phyloP scores from a whole-genome alignment of 1,284 basidiomycete genomes.

The Taiwanofungus camphoratus region DNA sequence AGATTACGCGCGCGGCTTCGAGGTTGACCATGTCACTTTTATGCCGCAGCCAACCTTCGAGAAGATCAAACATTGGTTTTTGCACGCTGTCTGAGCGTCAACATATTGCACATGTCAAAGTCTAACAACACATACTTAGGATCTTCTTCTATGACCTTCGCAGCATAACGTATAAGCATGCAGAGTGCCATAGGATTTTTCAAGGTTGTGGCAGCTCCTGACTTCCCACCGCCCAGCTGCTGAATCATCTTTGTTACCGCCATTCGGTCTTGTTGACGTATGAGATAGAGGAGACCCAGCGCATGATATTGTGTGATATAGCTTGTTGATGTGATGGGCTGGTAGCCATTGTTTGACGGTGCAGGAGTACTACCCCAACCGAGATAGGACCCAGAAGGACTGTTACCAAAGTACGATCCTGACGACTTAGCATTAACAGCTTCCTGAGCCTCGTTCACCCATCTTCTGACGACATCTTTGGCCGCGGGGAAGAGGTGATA shows the following conservation, averaged over 20 bases:
- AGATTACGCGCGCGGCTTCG: conserved; percentile 96
- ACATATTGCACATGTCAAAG: background rate
- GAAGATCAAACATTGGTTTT: conserved; percentile 88
- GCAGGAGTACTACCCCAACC: conserved; percentile 61
- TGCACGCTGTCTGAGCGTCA: conserved; percentile 59
- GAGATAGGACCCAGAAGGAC: conserved; percentile 55
- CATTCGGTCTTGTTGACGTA: conserved; percentile 97
- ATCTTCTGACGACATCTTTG: conserved; percentile 93
- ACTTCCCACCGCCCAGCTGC: conserved; percentile 87
- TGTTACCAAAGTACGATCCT: conserved; percentile 56
- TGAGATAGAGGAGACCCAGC: conserved; percentile 89
- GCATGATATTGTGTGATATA: conserved; percentile 98
- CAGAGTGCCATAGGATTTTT: conserved; percentile 98
- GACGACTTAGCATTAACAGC: conserved; percentile 88
- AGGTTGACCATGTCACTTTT: conserved; percentile 99
- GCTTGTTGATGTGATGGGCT: conserved; percentile 81
- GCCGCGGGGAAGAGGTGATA: conserved; percentile 95
- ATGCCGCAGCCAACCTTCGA: conserved; percentile 95
- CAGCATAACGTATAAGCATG: conserved; percentile 97
- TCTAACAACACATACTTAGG: conserved; percentile 64
- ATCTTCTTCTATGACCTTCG: conserved; percentile 98
- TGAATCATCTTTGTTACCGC: conserved; percentile 99
- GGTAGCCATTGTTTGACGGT: conserved; percentile 51
- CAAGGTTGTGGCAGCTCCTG: conserved; percentile 74
- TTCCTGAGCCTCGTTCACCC: conserved; percentile 98